Percentiles rank a stretch among this genome's conserved stretches.
phyloP scores from a whole-genome alignment of 1,284 basidiomycete genomes.

The Trichosporon sp. region DNA sequence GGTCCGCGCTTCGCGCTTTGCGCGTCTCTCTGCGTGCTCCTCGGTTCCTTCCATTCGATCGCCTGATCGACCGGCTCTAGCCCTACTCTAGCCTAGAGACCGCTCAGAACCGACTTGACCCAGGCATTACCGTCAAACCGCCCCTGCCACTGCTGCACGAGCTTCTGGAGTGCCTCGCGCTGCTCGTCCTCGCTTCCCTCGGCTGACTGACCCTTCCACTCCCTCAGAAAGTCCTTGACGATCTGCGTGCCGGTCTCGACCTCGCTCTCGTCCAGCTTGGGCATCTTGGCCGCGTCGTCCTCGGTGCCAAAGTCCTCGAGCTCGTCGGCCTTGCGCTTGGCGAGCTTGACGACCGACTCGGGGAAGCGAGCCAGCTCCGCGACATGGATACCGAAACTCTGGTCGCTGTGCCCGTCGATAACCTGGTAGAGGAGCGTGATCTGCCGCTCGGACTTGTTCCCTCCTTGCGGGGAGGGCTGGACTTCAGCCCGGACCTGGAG shows the following conservation, averaged over 20 bases:
- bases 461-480: slow-evolving; percentile 38
- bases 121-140: slow-evolving; percentile 70
- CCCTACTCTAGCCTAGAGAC: slow-evolving; percentile 39
- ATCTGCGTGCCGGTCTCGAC: slow-evolving; percentile 72
- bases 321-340: slow-evolving; percentile 91
- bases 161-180: slow-evolving; percentile 60
- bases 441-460: slow-evolving; percentile 63
- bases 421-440: slow-evolving; percentile 95
- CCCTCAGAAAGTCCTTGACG: slow-evolving; percentile 69
- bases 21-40: too few species aligned
- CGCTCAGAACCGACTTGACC: slow-evolving; percentile 60
- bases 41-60: not conserved
- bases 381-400: slow-evolving; percentile 98
- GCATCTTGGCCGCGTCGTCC: slow-evolving; percentile 30
- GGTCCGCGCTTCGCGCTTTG: not conserved
- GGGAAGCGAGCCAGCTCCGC: slow-evolving; percentile 96
- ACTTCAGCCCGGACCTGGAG: slow-evolving; percentile 95
- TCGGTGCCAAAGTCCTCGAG: slow-evolving; percentile 76
- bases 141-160: slow-evolving; percentile 62
- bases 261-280: slow-evolving; percentile 57
- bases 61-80: not conserved
- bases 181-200: slow-evolving; percentile 56
- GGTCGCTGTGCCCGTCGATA: slow-evolving; percentile 86
- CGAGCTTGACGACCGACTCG: slow-evolving; percentile 86
- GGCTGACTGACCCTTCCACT: slow-evolving; percentile 58